Conservation (phyloP, 805 yeast species). For the Millerozyma miso region DNA sequence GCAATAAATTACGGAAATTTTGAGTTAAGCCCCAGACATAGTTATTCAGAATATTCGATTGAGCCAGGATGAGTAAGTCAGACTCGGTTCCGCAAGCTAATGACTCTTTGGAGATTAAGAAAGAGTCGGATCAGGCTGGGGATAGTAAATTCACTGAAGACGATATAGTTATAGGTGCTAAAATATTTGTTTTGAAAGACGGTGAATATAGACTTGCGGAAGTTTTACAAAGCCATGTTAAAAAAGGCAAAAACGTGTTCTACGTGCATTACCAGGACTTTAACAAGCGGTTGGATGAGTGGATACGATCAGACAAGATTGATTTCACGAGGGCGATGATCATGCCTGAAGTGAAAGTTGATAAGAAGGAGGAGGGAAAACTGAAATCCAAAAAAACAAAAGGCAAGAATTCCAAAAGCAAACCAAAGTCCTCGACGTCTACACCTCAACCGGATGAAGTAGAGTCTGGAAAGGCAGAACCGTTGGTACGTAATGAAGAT, state of each 20-base stretch:
- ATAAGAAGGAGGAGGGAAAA: slow-evolving; percentile 39
- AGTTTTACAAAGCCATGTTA: slow-evolving; percentile 67
- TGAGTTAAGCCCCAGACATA: too few species aligned
- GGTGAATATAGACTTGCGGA: slow-evolving; percentile 80
- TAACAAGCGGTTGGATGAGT: slow-evolving; percentile 94
- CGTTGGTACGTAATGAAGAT: slow-evolving; percentile 40
- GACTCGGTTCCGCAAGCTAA: not conserved
- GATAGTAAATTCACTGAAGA: slow-evolving; percentile 26
- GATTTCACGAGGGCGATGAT: slow-evolving; percentile 67
- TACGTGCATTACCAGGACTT: slow-evolving; percentile 94
- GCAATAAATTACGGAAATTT: too few species aligned
- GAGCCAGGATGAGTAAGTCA: not conserved
- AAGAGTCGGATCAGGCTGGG: not conserved
- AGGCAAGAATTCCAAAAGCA: slow-evolving; percentile 13
- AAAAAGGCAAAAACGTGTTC: slow-evolving; percentile 73
- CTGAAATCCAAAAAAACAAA: slow-evolving; percentile 23
- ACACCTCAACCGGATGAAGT: slow-evolving; percentile 19
- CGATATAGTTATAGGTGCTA: slow-evolving; percentile 71
- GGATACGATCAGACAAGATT: slow-evolving; percentile 74
- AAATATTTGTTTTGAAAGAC: slow-evolving; percentile 78
- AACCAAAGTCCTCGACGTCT: slow-evolving; percentile 15
- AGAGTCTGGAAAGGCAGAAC: slow-evolving; percentile 21
- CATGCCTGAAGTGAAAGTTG: slow-evolving; percentile 59
- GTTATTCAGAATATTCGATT: too few species aligned
- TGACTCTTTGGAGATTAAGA: not conserved